Conservation (phyloP, 495 filamentous ascomycete genomes). For the Neurospora tetrasperma region DNA sequence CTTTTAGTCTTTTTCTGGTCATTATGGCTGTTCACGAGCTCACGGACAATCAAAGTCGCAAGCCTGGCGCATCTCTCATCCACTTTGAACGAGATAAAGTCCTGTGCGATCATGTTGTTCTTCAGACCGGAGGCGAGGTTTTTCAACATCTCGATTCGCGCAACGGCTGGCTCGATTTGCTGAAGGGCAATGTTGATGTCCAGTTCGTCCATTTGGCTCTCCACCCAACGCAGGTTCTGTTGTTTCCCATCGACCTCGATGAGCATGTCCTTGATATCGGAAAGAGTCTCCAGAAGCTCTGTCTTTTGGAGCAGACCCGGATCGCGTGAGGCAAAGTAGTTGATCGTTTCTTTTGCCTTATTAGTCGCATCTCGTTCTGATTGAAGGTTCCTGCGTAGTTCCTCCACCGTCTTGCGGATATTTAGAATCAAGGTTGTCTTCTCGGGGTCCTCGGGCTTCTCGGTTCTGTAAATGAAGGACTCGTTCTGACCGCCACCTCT, state of each 20-base stretch:
- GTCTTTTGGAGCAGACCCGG: conserved; percentile 63
- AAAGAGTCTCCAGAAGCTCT: conserved; percentile 55
- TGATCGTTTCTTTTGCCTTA: conserved; percentile 68
- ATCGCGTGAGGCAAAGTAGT: conserved; percentile 66
- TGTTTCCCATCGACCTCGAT: conserved; percentile 96
- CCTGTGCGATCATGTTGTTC: conserved; percentile 73
- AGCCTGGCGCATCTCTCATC: conserved; percentile 77
- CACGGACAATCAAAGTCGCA: conserved; percentile 59
- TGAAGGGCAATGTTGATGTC: conserved; percentile 94
- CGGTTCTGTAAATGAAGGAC: conserved; percentile 83
- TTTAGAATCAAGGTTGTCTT: conserved; percentile 73
- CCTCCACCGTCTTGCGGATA: conserved; percentile 85
- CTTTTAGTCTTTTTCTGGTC: conserved; percentile 57
- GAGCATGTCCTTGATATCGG: conserved; percentile 64
- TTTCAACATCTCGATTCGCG: conserved; percentile 70
- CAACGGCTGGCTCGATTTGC: conserved; percentile 74
- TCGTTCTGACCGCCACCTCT: conserved; percentile 69
- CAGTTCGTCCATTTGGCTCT: conserved; percentile 88
- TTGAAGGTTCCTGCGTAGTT: conserved; percentile 69
- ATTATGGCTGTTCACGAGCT: conserved; percentile 62
- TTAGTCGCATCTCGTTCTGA: conserved; percentile 74
- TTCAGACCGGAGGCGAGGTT: conserved; percentile 68
- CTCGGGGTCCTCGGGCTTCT: conserved; percentile 60
- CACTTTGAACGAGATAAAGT: conserved; percentile 79
- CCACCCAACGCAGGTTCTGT: conserved; percentile 90